Percentiles rank a stretch among this genome's conserved stretches.
Conservation (phyloP, 2,329 filamentous ascomycete species). For the Epichloe aotearoae region DNA sequence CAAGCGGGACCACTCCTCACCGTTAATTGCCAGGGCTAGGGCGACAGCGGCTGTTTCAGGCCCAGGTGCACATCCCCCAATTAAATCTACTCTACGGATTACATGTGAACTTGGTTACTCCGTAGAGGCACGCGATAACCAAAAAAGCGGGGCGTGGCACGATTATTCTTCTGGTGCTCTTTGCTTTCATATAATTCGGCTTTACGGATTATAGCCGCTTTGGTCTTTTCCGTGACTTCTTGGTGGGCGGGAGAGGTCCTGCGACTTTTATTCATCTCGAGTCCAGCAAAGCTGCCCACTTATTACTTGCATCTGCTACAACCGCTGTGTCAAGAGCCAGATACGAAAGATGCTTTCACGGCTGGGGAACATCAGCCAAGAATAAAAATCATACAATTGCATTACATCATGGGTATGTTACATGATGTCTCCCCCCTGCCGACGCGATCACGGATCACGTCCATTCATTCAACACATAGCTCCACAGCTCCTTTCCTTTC, state of each 20-base stretch:
- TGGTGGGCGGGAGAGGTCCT: not conserved
- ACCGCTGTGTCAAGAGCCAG: not conserved
- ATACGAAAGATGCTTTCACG: not conserved
- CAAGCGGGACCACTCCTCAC: not conserved
- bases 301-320: not conserved
- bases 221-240: not conserved
- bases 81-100: not conserved
- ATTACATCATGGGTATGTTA: too few relatives aligned
- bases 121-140: too few relatives aligned
- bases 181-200: not conserved
- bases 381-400: too few relatives aligned
- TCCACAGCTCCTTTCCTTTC: too few relatives aligned
- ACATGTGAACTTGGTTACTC: too few relatives aligned
- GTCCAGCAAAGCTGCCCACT: not conserved
- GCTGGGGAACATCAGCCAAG: too few relatives aligned
- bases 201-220: not conserved
- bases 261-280: not conserved
- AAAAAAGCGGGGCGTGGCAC: too few relatives aligned
- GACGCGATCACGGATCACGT: too few relatives aligned
- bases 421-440: too few relatives aligned
- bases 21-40: not conserved
- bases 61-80: not conserved
- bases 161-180: too few relatives aligned
- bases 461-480: too few relatives aligned
- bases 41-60: constrained; percentile 10